Conservation (phyloP, 345 rosid genomes). For the Punica granatum region DNA sequence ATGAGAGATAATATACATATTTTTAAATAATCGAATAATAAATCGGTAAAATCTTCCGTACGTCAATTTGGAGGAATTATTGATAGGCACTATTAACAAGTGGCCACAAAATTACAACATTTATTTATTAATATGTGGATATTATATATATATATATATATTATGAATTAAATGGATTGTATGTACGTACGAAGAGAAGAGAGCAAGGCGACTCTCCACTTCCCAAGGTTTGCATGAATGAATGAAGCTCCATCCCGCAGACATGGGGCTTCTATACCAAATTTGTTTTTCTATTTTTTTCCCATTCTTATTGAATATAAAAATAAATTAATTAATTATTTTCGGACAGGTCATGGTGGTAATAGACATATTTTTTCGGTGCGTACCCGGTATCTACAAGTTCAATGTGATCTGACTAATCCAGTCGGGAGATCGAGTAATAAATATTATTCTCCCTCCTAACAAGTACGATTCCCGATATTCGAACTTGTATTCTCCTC, state of each 20-base stretch:
- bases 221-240: constrained; percentile 6
- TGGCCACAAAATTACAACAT: background rate
- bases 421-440: no score
- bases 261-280: background rate
- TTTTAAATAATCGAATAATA: background rate
- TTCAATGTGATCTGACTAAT: no score
- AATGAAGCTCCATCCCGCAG: background rate
- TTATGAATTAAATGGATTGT: no score
- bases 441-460: no score
- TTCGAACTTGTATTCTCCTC: no score
- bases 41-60: background rate
- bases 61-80: constrained; percentile 1
- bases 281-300: background rate
- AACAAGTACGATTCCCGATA: no score
- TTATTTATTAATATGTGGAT: no score
- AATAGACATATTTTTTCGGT: background rate
- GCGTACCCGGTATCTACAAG: no score
- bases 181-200: no score
- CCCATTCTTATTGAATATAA: background rate
- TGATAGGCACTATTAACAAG: constrained; percentile 1
- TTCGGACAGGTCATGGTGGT: background rate
- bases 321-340: background rate
- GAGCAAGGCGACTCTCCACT: constrained; percentile 2
- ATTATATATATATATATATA: no score
- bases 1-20: no score